phyloP scores from a whole-genome alignment of 1,139 yeast species.

The Yamadazyma diddensiae region DNA sequence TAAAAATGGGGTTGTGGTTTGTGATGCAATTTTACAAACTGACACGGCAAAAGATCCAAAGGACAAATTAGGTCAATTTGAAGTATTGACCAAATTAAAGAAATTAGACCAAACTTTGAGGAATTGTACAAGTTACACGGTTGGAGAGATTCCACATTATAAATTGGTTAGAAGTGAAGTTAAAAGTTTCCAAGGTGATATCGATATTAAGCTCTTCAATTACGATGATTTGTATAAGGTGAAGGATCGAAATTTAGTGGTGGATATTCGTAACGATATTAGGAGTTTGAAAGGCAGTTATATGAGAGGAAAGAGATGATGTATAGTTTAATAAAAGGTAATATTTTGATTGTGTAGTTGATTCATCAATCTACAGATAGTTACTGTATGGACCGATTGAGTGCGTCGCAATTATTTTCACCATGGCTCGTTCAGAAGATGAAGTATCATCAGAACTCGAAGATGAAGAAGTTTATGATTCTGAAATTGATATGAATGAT shows the following conservation, averaged over 20 bases:
- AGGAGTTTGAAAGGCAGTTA: conserved; percentile 43
- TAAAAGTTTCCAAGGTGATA: conserved; percentile 36
- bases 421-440: conserved; percentile 8
- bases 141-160: conserved; percentile 35
- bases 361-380: too few relatives aligned
- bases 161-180: conserved; percentile 26
- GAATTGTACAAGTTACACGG: conserved; percentile 29
- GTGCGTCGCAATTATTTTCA: too few relatives aligned
- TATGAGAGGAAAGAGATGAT: conserved; percentile 39
- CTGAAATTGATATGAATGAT: conserved; percentile 20
- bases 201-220: conserved; percentile 36
- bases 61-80: conserved; percentile 27
- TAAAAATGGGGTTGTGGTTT: conserved; percentile 28
- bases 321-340: background rate
- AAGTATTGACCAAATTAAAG: conserved; percentile 23
- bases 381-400: too few relatives aligned
- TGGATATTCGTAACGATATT: conserved; percentile 39
- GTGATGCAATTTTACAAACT: conserved; percentile 43
- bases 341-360: too few relatives aligned
- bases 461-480: conserved; percentile 20
- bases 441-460: conserved; percentile 16
- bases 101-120: conserved; percentile 22
- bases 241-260: conserved; percentile 28
- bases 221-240: conserved; percentile 26
- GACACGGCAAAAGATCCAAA: conserved; percentile 16